Evolutionary conservation across 352 stramenopile genomes (phyloP).

Genomic region (Globisporangium megalacanthum): DNA sequence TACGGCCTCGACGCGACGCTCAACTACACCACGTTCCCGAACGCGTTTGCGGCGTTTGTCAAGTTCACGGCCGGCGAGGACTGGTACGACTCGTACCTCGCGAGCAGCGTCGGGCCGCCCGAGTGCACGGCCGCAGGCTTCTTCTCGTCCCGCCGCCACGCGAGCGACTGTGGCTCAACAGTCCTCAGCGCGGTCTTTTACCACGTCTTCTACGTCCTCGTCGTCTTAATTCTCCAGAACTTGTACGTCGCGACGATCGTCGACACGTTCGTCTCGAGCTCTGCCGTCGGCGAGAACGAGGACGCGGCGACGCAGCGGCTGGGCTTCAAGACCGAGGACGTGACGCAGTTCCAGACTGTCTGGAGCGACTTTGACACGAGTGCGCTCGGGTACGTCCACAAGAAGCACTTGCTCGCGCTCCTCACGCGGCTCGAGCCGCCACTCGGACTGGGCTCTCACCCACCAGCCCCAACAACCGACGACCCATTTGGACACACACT

Average conservation of each 20-base stretch:
- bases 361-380: conserved; percentile 77
- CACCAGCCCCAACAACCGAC: too few species aligned
- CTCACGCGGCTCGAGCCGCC: conserved; percentile 45
- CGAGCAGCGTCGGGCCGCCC: conserved; percentile 51
- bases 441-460: conserved; percentile 45
- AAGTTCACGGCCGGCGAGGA: conserved; percentile 82
- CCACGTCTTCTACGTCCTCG: conserved; percentile 75
- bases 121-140: conserved; percentile 47
- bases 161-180: conserved; percentile 65
- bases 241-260: conserved; percentile 79
- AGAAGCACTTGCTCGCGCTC: conserved; percentile 56
- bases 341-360: conserved; percentile 55
- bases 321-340: conserved; percentile 53
- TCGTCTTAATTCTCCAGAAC: conserved; percentile 76
- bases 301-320: conserved; percentile 52
- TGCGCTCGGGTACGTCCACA: conserved; percentile 67
- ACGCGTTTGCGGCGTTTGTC: conserved; percentile 64
- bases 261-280: conserved; percentile 76
- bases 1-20: conserved; percentile 65
- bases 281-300: conserved; percentile 48
- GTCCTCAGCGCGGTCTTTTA: conserved; percentile 67
- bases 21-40: conserved; percentile 76
- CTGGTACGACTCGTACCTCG: conserved; percentile 77
- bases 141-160: conserved; percentile 19
- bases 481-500: too few species aligned